A percentile compares a stretch with the other conserved stretches of the same genome.
Evolutionary conservation across 176 grass and related monocot species (phyloP).

Genomic region (Avena sativa): DNA sequence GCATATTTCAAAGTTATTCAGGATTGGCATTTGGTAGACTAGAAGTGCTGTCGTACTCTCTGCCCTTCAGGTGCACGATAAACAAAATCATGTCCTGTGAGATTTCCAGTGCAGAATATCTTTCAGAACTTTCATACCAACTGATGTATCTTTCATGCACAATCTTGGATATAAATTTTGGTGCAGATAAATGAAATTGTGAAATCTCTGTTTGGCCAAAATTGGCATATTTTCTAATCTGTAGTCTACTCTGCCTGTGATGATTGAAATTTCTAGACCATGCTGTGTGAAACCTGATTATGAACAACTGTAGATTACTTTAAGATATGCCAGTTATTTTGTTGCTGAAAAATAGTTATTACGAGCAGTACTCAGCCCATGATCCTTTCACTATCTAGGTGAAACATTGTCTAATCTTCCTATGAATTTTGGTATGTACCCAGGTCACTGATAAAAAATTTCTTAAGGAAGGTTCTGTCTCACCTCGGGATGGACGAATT

Average conservation of each 20-base stretch:
- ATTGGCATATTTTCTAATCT: not conserved
- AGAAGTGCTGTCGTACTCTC: not conserved
- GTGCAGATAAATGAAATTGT: not conserved
- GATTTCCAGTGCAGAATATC: not conserved
- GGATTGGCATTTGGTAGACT: not conserved
- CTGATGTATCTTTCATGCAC: not conserved
- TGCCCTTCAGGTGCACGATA: not conserved
- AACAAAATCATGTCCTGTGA: constrained; percentile 26
- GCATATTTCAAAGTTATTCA: constrained; percentile 9
- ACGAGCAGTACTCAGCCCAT: not conserved
- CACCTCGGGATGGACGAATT: constrained; percentile 76
- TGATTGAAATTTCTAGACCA: constrained; percentile 6
- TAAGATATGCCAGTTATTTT: constrained; percentile 16
- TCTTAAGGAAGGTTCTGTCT: constrained; percentile 58
- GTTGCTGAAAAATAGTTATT: not conserved
- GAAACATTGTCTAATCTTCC: constrained; percentile 28
- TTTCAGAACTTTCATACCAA: constrained; percentile 25
- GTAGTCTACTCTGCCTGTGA: not conserved
- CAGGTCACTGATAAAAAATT: constrained; percentile 91
- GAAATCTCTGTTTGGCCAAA: not conserved
- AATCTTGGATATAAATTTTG: constrained; percentile 18
- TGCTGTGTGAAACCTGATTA: not conserved
- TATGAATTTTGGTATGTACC: constrained; percentile 49
- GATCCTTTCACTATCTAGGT: constrained; percentile 26
- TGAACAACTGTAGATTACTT: not conserved